A percentile compares a stretch with the other conserved stretches of the same genome.
These are phyloP conservation scores for Neophaeococcomyces mojaviensis DNA, from an alignment of 2,329 filamentous ascomycete genomes.

Conservation along the genomic window DNA sequence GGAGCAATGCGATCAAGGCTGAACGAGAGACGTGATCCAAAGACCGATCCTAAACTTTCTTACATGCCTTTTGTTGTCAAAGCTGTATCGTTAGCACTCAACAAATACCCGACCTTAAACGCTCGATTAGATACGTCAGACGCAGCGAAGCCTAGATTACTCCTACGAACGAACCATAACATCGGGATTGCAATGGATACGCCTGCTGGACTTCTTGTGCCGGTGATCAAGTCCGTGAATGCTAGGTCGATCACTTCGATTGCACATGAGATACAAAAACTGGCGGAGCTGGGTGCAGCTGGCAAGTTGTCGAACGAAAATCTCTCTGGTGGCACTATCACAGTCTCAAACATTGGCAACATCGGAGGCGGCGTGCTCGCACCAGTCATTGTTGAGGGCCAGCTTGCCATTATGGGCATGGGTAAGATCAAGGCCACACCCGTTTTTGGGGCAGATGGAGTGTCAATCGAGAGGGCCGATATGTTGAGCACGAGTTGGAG, in stretches of 20 bases:
- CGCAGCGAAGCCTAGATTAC: conserved; percentile 61
- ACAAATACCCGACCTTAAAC: conserved; percentile 79
- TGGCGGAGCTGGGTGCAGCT: conserved; percentile 64
- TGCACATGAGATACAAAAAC: conserved; percentile 64
- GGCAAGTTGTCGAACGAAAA: conserved; percentile 70
- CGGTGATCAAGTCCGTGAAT: conserved; percentile 80
- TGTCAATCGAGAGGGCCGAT: conserved; percentile 63
- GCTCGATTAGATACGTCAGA: conserved; percentile 64
- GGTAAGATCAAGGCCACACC: conserved; percentile 75
- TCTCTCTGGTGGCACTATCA: conserved; percentile 81
- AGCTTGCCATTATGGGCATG: conserved; percentile 86
- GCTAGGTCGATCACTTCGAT: conserved; percentile 69
- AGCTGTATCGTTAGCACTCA: conserved; percentile 77
- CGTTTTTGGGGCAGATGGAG: conserved; percentile 55
- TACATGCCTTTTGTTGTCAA: conserved; percentile 95
- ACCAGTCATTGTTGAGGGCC: conserved; percentile 81
- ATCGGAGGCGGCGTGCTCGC: conserved; percentile 88
- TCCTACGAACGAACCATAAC: conserved; percentile 80
- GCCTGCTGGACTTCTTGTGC: conserved; percentile 77
- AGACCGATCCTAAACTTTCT: conserved; percentile 60
- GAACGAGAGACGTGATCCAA: conserved; percentile 51
- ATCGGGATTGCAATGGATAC: conserved; percentile 96
- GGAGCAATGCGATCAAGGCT: conserved; percentile 65
- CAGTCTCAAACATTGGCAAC: conserved; percentile 91
- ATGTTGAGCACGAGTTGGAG: conserved; percentile 93